phyloP scores from a whole-genome alignment of 371 early-diverging fungal genomes.

The Amoeboaphelidium occidentale region DNA sequence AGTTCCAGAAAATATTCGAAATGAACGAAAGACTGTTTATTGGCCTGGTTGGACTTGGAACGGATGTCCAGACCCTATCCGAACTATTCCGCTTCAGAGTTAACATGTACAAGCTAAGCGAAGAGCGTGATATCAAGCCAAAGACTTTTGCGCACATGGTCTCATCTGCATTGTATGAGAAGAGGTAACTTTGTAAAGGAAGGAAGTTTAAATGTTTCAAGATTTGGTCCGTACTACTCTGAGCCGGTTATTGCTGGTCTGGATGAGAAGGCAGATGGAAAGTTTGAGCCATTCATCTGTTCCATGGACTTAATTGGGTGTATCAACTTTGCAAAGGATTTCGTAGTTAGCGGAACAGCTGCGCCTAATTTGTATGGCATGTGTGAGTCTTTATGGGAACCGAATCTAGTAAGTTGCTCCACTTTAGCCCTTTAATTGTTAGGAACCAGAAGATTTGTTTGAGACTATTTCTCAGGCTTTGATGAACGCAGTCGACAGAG shows the following conservation, averaged over 20 bases:
- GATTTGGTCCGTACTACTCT: conserved; percentile 91
- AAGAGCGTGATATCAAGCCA: conserved; percentile 91
- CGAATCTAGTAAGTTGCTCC: conserved; percentile 40
- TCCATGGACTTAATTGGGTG: conserved; percentile 95
- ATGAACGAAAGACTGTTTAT: conserved; percentile 62
- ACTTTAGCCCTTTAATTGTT: conserved; percentile 1
- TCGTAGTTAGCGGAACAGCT: conserved; percentile 92
- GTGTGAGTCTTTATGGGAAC: conserved; percentile 95
- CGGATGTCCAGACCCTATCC: conserved; percentile 87
- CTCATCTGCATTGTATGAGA: conserved; percentile 92
- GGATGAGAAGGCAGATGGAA: conserved; percentile 39
- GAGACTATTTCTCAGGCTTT: conserved; percentile 90
- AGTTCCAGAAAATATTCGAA: conserved; percentile 80
- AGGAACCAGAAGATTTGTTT: conserved; percentile 93
- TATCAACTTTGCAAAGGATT: conserved; percentile 78
- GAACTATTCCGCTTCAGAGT: conserved; percentile 79
- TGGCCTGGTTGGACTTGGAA: conserved; percentile 87
- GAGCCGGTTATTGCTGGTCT: conserved; percentile 93
- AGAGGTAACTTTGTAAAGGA: conserved; percentile 29
- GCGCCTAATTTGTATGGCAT: conserved; percentile 77
- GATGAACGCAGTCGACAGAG: conserved; percentile 92
- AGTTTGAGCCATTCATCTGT: conserved; percentile 64
- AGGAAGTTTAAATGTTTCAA: too few species aligned
- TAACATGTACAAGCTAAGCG: conserved; percentile 90
- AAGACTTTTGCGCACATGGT: conserved; percentile 82